These are phyloP conservation scores for Lepidopterella palustris DNA, from an alignment of 495 filamentous ascomycete genomes.

Conservation along the genomic window DNA sequence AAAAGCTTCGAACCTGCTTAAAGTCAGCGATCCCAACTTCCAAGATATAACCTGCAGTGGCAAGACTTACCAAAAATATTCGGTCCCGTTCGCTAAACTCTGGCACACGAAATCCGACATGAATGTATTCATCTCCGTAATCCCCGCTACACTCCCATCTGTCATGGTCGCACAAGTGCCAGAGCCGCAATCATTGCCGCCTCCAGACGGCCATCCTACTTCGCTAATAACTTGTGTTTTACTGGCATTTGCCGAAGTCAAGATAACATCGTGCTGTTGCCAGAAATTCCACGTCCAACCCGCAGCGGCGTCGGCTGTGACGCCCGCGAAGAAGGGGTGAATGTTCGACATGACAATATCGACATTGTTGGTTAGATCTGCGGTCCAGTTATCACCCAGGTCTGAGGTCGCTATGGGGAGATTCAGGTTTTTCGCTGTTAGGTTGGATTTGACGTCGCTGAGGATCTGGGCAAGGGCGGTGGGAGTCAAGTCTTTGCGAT, in stretches of 20 bases:
- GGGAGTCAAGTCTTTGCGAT: slow-evolving; percentile 64
- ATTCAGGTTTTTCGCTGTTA: slow-evolving; percentile 57
- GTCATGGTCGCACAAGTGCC: slow-evolving; percentile 48
- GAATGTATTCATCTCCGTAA: slow-evolving; percentile 77
- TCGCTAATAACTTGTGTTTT: slow-evolving; percentile 71
- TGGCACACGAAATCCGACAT: slow-evolving; percentile 83
- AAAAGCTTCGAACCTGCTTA: slow-evolving; percentile 74
- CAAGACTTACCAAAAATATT: slow-evolving; percentile 78
- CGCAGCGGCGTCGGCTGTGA: slow-evolving; percentile 59
- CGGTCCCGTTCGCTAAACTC: slow-evolving; percentile 68
- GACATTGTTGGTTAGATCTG: slow-evolving; percentile 55
- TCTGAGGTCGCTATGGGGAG: slow-evolving; percentile 84
- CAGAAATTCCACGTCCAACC: slow-evolving; percentile 85
- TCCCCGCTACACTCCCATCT: slow-evolving; percentile 65
- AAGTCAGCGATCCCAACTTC: slow-evolving; percentile 13
- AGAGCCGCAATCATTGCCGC: slow-evolving; percentile 70
- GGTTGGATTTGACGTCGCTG: slow-evolving; percentile 58
- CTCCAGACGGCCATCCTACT: slow-evolving; percentile 84
- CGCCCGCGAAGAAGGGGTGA: slow-evolving; percentile 92
- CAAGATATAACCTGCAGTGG: neutral
- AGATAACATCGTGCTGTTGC: slow-evolving; percentile 53
- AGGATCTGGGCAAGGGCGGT: slow-evolving; percentile 60
- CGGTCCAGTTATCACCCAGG: slow-evolving; percentile 82
- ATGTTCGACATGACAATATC: slow-evolving; percentile 96
- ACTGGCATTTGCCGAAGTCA: slow-evolving; percentile 49